A percentile compares a stretch with the other conserved stretches of the same genome.
Conservation (phyloP, 345 rosid species). For the Corymbia maculata region DNA sequence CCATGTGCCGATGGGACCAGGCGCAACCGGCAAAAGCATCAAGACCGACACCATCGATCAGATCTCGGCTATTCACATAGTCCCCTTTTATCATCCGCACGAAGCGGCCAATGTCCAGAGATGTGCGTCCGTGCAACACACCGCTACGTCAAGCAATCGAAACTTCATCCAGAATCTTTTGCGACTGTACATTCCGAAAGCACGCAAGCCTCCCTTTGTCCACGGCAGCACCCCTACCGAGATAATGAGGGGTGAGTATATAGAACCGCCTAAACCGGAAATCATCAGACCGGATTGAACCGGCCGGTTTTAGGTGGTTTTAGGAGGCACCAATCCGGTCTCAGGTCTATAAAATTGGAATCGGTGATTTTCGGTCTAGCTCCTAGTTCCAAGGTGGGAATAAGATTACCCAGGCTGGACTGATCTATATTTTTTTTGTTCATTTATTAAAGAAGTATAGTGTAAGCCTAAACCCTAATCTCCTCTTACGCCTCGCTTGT, state of each 20-base stretch:
- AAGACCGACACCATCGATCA: background rate
- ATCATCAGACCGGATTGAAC: no score
- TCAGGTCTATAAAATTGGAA: no score
- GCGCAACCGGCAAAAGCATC: background rate
- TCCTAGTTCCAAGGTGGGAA: no score
- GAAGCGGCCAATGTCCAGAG: background rate
- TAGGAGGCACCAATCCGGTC: no score
- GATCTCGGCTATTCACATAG: background rate
- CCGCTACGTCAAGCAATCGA: background rate
- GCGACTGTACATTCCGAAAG: background rate
- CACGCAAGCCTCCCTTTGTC: background rate
- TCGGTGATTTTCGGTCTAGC: rapidly evolving
- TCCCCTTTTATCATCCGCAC: background rate
- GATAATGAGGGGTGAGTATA: background rate
- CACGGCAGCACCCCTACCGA: background rate
- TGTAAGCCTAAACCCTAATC: no score
- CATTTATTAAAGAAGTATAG: no score
- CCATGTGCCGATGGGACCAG: background rate
- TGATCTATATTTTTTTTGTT: no score
- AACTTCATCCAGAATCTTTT: background rate
- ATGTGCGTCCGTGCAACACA: background rate
- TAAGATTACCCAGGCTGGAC: no score
- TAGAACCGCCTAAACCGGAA: no score
- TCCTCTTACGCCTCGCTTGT: no score
- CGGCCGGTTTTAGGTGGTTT: no score